These are phyloP conservation scores for Royoungia palumana DNA, from an alignment of 768 basidiomycete species.

Conservation along the genomic window DNA sequence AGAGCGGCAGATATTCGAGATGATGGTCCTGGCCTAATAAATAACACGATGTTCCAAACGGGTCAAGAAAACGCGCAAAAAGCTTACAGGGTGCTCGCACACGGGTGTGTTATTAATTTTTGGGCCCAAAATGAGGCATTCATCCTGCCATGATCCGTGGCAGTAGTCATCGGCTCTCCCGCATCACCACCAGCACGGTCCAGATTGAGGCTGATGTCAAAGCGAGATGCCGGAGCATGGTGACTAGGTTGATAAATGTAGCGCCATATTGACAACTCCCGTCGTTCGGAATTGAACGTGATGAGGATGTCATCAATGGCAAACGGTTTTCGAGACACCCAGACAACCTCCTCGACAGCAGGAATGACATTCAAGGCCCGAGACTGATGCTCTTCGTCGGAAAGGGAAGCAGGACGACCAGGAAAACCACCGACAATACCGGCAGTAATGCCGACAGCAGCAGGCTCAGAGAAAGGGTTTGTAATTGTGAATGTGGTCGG, in stretches of 20 bases:
- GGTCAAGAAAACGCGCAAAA: slow-evolving; percentile 5
- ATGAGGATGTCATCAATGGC: slow-evolving; percentile 49
- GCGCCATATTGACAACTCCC: slow-evolving; percentile 64
- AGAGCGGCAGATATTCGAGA: slow-evolving; percentile 48
- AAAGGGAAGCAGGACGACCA: slow-evolving; percentile 36
- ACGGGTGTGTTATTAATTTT: slow-evolving; percentile 47
- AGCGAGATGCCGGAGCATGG: slow-evolving; percentile 47
- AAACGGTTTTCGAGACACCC: slow-evolving; percentile 47
- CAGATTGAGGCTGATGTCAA: slow-evolving; percentile 57
- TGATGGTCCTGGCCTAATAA: slow-evolving; percentile 13
- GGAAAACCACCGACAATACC: slow-evolving; percentile 51
- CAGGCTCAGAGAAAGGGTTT: slow-evolving; percentile 72
- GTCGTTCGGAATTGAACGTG: slow-evolving; percentile 54
- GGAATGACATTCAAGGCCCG: slow-evolving; percentile 55
- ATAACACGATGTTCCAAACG: slow-evolving; percentile 2
- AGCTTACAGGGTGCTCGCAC: slow-evolving; percentile 51
- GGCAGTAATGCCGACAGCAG: slow-evolving; percentile 63
- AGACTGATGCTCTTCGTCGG: slow-evolving; percentile 52
- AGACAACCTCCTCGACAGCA: slow-evolving; percentile 62
- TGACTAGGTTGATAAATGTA: slow-evolving; percentile 53
- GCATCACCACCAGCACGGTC: slow-evolving; percentile 60
- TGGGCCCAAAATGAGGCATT: slow-evolving; percentile 75
- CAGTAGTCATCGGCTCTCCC: slow-evolving; percentile 36
- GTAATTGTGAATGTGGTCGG: slow-evolving; percentile 80
- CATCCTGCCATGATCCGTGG: slow-evolving; percentile 62